These are phyloP conservation scores for Aspergillus japonicus DNA, from an alignment of 2,329 filamentous ascomycete species.

Conservation along the genomic window DNA sequence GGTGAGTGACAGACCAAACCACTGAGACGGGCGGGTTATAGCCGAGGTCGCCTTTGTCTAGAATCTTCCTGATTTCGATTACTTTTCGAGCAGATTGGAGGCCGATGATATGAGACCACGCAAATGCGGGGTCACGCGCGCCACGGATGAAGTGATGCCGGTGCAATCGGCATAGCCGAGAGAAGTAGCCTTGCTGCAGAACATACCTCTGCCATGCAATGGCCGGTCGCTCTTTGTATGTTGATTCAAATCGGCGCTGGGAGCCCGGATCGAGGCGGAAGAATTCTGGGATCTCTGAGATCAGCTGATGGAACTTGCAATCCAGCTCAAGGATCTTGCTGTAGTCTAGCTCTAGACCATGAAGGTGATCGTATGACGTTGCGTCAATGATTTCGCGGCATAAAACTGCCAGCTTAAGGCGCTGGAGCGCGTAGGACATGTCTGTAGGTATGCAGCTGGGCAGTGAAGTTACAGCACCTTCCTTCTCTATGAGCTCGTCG, in stretches of 20 bases:
- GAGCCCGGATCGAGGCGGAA: constrained; percentile 37
- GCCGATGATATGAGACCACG: constrained; percentile 40
- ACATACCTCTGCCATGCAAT: constrained; percentile 38
- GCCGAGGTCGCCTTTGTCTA: constrained; percentile 31
- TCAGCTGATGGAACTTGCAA: constrained; percentile 31
- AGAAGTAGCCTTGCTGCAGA: constrained; percentile 36
- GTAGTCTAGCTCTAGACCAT: constrained; percentile 32
- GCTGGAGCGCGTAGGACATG: constrained; percentile 48
- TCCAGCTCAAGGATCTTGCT: constrained; percentile 42
- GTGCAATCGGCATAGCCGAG: constrained; percentile 41
- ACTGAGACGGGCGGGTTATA: constrained; percentile 28
- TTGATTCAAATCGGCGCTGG: constrained; percentile 23
- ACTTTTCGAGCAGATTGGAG: constrained; percentile 40
- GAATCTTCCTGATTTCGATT: constrained; percentile 36
- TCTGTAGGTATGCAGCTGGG: constrained; percentile 40
- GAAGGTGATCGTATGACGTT: constrained; percentile 26
- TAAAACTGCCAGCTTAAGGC: constrained; percentile 42
- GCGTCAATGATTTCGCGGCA: constrained; percentile 44
- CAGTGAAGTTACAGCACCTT: constrained; percentile 20
- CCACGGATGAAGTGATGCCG: constrained; percentile 41
- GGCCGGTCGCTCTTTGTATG: constrained; percentile 31
- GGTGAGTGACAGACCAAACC: constrained; percentile 38
- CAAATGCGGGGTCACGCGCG: constrained; percentile 34
- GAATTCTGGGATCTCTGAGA: constrained; percentile 35
- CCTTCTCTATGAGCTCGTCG: constrained; percentile 36